These are phyloP conservation scores for Helianthus tuberosus DNA, from an alignment of 129 eudicot species.

Conservation along the genomic window DNA sequence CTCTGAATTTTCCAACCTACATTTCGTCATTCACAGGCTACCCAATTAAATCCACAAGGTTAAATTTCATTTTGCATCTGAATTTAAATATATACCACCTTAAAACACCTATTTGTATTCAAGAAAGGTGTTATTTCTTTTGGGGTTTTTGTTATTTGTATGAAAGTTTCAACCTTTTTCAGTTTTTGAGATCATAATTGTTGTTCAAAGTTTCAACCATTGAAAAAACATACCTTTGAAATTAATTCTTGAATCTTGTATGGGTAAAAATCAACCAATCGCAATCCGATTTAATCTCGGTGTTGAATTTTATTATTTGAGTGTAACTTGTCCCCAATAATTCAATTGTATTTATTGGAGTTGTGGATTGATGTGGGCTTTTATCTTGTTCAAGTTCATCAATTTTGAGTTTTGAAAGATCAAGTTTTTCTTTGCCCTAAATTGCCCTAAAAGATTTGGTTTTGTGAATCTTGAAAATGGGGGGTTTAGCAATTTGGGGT, in stretches of 20 bases:
- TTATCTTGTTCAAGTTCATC: slow-evolving; percentile 2
- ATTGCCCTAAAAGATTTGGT: neutral
- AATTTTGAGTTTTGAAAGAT: no score
- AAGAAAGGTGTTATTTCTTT: slow-evolving; percentile 21
- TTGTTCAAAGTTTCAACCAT: neutral
- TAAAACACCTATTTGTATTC: neutral
- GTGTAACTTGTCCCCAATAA: neutral
- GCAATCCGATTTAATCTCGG: neutral
- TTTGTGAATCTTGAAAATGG: slow-evolving; percentile 29
- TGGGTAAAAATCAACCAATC: slow-evolving; percentile 6
- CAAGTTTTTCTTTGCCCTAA: no score
- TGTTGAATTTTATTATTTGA: slow-evolving; percentile 18
- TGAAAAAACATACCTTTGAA: slow-evolving; percentile 15
- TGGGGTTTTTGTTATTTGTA: neutral
- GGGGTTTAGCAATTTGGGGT: slow-evolving; percentile 34
- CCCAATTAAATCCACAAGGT: neutral
- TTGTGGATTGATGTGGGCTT: slow-evolving; percentile 14
- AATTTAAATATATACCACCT: neutral
- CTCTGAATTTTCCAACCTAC: slow-evolving; percentile 12
- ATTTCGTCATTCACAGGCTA: slow-evolving; percentile 6
- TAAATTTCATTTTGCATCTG: neutral
- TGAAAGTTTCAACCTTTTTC: neutral
- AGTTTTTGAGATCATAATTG: neutral
- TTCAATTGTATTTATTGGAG: slow-evolving; percentile 13
- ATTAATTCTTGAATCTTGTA: neutral